Evolutionary conservation across 768 basidiomycete species (phyloP).

Genomic region (Trichaptum fuscoviolaceum): DNA sequence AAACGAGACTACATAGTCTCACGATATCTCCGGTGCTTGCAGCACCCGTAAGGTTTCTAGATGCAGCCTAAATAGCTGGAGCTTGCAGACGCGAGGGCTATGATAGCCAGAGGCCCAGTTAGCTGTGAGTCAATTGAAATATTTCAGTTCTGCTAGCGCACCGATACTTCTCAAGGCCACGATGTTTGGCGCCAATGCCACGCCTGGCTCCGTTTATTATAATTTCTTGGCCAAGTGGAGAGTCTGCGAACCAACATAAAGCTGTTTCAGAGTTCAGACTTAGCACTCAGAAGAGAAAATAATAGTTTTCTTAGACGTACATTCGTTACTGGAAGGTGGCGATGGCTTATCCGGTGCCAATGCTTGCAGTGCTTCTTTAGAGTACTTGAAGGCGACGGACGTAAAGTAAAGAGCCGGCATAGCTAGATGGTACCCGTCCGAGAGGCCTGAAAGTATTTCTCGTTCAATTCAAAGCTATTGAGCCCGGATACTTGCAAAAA

Average conservation of each 20-base stretch:
- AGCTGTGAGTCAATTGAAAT: no score
- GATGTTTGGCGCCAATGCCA: conserved; percentile 69
- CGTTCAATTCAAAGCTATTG: not conserved
- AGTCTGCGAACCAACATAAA: conserved; percentile 63
- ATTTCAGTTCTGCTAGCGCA: conserved; percentile 20
- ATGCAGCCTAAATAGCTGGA: conserved; percentile 49
- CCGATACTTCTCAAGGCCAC: conserved; percentile 59
- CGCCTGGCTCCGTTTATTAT: conserved; percentile 77
- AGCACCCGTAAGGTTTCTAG: conserved; percentile 19
- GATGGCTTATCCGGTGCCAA: not conserved
- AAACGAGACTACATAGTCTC: conserved; percentile 14
- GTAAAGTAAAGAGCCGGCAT: conserved; percentile 57
- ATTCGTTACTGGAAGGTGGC: conserved; percentile 55
- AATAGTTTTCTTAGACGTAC: conserved; percentile 29
- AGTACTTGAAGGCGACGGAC: conserved; percentile 51
- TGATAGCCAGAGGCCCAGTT: not conserved
- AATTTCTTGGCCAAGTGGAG: conserved; percentile 45
- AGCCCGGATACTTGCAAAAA: not conserved
- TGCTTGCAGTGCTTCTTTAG: conserved; percentile 32
- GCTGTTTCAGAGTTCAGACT: conserved; percentile 33
- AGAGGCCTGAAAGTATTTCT: conserved; percentile 33
- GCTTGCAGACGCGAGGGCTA: conserved; percentile 50
- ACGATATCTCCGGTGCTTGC: conserved; percentile 11
- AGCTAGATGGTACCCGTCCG: conserved; percentile 42
- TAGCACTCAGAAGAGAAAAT: no score